Percentiles rank a stretch among this genome's conserved stretches.
These are phyloP conservation scores for Lentinula aciculospora DNA, from an alignment of 768 basidiomycete species.

Conservation along the genomic window DNA sequence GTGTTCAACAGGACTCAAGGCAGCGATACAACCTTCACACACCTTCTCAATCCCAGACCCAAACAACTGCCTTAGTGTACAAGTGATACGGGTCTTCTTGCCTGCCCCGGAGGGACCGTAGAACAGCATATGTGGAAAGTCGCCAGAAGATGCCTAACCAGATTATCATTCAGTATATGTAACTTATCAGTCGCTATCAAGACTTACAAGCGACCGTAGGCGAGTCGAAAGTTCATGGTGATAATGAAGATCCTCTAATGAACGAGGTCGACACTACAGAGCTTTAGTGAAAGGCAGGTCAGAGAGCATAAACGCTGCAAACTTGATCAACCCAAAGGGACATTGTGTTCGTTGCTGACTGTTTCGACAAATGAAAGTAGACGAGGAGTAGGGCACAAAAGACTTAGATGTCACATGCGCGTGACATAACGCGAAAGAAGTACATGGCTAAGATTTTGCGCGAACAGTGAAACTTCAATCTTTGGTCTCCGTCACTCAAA, in stretches of 20 bases:
- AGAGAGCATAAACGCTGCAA: neutral
- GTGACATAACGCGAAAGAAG: slow-evolving; percentile 20
- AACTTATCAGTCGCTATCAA: neutral
- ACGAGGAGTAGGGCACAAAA: slow-evolving; percentile 3
- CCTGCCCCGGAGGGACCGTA: slow-evolving; percentile 97
- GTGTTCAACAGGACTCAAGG: neutral
- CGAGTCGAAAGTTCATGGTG: slow-evolving; percentile 77
- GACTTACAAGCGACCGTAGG: slow-evolving; percentile 68
- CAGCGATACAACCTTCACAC: slow-evolving; percentile 12
- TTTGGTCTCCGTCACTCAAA: too few relatives aligned
- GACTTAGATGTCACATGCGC: slow-evolving; percentile 12
- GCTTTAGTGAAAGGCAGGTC: neutral
- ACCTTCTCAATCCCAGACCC: slow-evolving; percentile 93
- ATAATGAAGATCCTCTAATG: slow-evolving; percentile 84
- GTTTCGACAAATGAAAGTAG: slow-evolving; percentile 1
- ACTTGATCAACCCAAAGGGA: slow-evolving; percentile 70
- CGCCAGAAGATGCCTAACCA: slow-evolving; percentile 73
- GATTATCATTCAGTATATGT: neutral
- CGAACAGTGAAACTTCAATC: too few relatives aligned
- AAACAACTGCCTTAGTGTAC: slow-evolving; percentile 83
- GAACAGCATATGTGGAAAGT: slow-evolving; percentile 97
- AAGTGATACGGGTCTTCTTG: slow-evolving; percentile 95
- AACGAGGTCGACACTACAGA: slow-evolving; percentile 76
- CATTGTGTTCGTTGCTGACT: slow-evolving; percentile 27
- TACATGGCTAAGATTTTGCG: too few relatives aligned